A percentile compares a stretch with the other conserved stretches of the same genome.
These are phyloP conservation scores for Penicillium cataractarum DNA, from an alignment of 495 filamentous ascomycete species.

Conservation along the genomic window DNA sequence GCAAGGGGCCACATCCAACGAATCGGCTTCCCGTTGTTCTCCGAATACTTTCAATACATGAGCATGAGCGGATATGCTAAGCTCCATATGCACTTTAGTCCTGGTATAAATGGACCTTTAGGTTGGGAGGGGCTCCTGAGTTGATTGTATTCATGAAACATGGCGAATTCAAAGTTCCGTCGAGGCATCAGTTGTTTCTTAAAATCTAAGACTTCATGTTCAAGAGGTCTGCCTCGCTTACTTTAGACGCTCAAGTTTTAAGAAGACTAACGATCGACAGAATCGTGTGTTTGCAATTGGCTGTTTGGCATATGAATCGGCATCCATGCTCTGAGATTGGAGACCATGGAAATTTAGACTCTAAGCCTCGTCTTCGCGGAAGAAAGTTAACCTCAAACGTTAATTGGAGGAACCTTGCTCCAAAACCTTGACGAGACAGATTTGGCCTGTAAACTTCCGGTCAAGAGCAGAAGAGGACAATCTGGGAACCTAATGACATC, in stretches of 20 bases:
- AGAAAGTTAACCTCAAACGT: not conserved
- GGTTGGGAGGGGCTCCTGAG: not conserved
- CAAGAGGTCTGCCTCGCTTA: not conserved
- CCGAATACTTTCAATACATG: conserved; percentile 7
- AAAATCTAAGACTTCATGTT: not conserved
- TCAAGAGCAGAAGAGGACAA: not conserved
- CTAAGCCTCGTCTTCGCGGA: not conserved
- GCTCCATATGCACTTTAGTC: conserved; percentile 1
- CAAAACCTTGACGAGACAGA: not conserved
- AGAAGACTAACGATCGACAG: not conserved
- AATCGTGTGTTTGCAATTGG: not conserved
- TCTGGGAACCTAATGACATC: not conserved
- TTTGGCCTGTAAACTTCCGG: not conserved
- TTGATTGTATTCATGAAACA: not conserved
- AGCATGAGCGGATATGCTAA: not conserved
- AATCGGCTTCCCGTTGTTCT: conserved; percentile 8
- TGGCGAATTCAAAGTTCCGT: not conserved
- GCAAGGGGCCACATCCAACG: conserved; percentile 29
- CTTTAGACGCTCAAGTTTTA: not conserved
- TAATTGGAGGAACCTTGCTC: not conserved
- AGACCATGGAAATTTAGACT: conserved; percentile 4
- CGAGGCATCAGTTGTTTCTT: not conserved
- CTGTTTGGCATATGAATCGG: conserved; percentile 2
- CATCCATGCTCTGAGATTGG: not conserved
- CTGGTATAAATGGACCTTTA: not conserved